Evolutionary conservation across 495 filamentous ascomycete species (phyloP).

Genomic region (Penicillium simplicissimum): DNA sequence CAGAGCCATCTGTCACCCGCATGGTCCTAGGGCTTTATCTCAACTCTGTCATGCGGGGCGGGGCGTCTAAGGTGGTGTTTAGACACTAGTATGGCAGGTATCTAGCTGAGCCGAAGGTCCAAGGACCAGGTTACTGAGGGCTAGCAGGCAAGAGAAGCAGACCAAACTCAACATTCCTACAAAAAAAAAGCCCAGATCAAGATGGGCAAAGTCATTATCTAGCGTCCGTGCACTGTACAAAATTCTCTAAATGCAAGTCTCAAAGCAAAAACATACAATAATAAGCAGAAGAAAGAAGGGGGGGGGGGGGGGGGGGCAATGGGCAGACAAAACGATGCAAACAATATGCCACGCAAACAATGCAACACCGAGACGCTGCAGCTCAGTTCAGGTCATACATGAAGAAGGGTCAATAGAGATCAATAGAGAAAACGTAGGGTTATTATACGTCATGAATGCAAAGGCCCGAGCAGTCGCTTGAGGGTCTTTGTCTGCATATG

Average conservation of each 20-base stretch:
- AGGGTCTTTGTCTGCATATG: background rate
- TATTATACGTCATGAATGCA: conserved; percentile 17
- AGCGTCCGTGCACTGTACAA: conserved; percentile 27
- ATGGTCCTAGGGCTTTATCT: no score
- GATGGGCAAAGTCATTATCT: conserved; percentile 19
- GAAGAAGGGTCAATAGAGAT: background rate
- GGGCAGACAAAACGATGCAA: background rate
- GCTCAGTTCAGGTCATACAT: conserved; percentile 14
- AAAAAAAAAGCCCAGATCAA: background rate
- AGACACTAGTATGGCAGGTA: no score
- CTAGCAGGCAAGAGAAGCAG: background rate
- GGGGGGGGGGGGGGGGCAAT: background rate
- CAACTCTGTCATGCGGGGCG: no score
- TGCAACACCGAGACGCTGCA: conserved; percentile 27
- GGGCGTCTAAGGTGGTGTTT: no score
- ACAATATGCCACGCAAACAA: conserved; percentile 22
- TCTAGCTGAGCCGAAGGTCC: background rate
- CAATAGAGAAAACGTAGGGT: background rate
- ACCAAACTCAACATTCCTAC: background rate
- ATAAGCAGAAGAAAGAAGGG: background rate
- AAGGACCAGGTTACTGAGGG: background rate
- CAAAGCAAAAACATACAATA: background rate
- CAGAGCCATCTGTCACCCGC: no score
- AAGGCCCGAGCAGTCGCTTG: conserved; percentile 2
- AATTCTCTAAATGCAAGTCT: conserved; percentile 21